These are phyloP conservation scores for Chaetomiaceae sp. DNA, from an alignment of 2,329 filamentous ascomycete species.

Conservation along the genomic window DNA sequence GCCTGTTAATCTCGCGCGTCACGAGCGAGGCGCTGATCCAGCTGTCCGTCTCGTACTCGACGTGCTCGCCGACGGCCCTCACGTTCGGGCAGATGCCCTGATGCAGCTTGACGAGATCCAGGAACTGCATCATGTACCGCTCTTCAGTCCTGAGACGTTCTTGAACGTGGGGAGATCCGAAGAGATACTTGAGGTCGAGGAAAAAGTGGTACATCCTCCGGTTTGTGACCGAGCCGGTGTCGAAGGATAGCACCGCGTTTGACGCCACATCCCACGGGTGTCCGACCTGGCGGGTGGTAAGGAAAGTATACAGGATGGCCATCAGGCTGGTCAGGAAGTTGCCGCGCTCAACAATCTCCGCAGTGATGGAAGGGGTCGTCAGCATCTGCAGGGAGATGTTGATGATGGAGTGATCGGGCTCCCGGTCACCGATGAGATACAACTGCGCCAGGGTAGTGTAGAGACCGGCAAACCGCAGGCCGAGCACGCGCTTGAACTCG, in stretches of 20 bases:
- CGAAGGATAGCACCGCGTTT: conserved; percentile 81
- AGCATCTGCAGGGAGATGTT: conserved; percentile 95
- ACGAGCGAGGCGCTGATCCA: conserved; percentile 97
- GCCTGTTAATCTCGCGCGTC: conserved; percentile 87
- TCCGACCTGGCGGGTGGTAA: conserved; percentile 91
- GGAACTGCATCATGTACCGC: conserved; percentile 85
- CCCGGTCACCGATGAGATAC: conserved; percentile 90
- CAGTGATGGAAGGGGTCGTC: conserved; percentile 92
- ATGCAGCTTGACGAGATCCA: conserved; percentile 91
- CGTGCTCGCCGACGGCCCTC: conserved; percentile 86
- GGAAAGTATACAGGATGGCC: conserved; percentile 94
- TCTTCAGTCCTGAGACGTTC: conserved; percentile 75
- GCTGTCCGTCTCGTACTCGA: conserved; percentile 95
- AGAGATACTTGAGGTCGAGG: conserved; percentile 84
- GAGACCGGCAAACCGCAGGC: conserved; percentile 86
- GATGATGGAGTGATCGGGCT: conserved; percentile 97
- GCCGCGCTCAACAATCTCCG: conserved; percentile 87
- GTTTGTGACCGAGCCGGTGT: conserved; percentile 91
- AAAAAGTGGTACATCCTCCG: conserved; percentile 97
- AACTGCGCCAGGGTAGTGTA: conserved; percentile 92
- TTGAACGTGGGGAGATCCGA: conserved; percentile 83
- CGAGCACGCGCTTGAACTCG: conserved; percentile 90
- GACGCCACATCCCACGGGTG: conserved; percentile 86
- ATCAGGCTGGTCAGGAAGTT: conserved; percentile 95
- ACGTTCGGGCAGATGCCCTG: conserved; percentile 96